phyloP scores from a whole-genome alignment of 1,139 yeast genomes.

The Candida dubliniensis region DNA sequence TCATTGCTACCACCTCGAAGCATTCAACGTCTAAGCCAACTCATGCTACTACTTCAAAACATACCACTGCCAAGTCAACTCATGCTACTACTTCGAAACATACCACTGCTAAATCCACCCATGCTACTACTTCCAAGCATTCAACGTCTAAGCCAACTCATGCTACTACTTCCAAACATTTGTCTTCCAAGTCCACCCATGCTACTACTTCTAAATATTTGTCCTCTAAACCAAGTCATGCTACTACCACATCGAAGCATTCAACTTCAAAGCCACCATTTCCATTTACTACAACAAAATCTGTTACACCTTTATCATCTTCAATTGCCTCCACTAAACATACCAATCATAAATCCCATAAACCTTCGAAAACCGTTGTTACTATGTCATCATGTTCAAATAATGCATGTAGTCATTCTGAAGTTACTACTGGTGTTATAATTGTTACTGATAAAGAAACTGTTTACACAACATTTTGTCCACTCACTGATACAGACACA shows the following conservation, averaged over 20 bases:
- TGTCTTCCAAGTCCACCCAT: too few species aligned
- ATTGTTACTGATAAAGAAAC: slow-evolving; percentile 25
- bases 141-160: background rate
- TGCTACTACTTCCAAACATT: background rate
- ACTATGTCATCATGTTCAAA: slow-evolving; percentile 22
- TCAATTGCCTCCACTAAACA: background rate
- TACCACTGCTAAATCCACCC: background rate
- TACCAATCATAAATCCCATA: too few species aligned
- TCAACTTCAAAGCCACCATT: too few species aligned
- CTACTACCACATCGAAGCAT: too few species aligned
- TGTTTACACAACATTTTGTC: slow-evolving; percentile 19
- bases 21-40: background rate
- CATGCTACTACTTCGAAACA: slow-evolving; percentile 1
- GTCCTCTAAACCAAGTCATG: too few species aligned
- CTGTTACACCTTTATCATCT: too few species aligned
- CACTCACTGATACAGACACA: slow-evolving; percentile 11
- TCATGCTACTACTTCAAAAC: slow-evolving; percentile 1
- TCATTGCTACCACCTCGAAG: background rate
- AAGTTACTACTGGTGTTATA: slow-evolving; percentile 37
- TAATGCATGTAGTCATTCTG: slow-evolving; percentile 25
- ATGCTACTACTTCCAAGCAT: background rate
- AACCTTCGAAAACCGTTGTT: slow-evolving; percentile 17
- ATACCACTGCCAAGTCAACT: background rate
- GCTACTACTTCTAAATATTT: too few species aligned
- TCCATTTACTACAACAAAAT: too few species aligned